Evolutionary conservation across 1,284 basidiomycete genomes (phyloP).

Genomic region (Exobasidium cylindrosporum): DNA sequence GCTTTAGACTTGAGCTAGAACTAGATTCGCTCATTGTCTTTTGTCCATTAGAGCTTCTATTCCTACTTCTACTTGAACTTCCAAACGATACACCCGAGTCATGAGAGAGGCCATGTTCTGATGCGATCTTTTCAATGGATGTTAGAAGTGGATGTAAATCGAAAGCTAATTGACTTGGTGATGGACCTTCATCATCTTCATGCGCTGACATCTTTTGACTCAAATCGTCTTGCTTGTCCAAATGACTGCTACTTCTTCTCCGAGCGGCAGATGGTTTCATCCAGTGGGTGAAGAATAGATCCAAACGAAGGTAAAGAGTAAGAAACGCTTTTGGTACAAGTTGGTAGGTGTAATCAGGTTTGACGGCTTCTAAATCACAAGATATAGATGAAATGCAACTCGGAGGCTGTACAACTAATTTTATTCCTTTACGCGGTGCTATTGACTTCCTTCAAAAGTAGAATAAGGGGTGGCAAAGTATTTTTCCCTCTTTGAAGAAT

Average conservation of each 20-base stretch:
- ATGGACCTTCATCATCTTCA: background rate
- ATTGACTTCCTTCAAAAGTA: too few relatives aligned
- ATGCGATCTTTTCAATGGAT: constrained; percentile 26
- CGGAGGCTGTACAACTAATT: too few relatives aligned
- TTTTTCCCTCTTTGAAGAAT: too few relatives aligned
- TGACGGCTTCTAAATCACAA: too few relatives aligned
- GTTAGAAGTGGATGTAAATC: constrained; percentile 11
- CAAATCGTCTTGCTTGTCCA: background rate
- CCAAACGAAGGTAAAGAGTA: too few relatives aligned
- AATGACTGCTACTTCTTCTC: background rate
- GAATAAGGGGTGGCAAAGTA: too few relatives aligned
- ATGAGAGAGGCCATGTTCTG: constrained; percentile 28
- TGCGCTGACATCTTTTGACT: background rate
- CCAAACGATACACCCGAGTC: constrained; percentile 36
- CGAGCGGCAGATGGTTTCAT: background rate
- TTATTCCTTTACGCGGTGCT: too few relatives aligned
- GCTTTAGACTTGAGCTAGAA: constrained; percentile 20
- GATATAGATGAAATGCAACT: too few relatives aligned
- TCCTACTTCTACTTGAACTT: background rate
- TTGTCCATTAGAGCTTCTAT: constrained; percentile 18
- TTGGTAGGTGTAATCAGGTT: too few relatives aligned
- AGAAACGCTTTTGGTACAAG: too few relatives aligned
- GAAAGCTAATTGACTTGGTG: constrained; percentile 7
- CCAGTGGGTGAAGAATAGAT: too few relatives aligned
- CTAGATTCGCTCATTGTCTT: constrained; percentile 24